phyloP scores from a whole-genome alignment of 2,329 filamentous ascomycete species.

The Epichloe uncinata region DNA sequence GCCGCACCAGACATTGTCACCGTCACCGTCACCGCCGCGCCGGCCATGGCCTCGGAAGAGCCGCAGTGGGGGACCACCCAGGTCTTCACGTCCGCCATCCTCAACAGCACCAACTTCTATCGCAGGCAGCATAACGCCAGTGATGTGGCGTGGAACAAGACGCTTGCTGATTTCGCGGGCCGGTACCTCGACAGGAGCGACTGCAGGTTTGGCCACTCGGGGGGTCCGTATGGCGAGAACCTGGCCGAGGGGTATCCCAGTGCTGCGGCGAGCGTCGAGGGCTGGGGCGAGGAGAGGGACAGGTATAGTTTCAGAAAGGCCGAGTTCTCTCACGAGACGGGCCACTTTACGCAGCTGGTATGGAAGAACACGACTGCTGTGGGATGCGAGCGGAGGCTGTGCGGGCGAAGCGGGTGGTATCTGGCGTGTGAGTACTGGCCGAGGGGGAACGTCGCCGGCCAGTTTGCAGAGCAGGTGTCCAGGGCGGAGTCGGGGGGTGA shows the following conservation, averaged over 20 bases:
- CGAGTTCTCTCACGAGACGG: conserved; percentile 1
- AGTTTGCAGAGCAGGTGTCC: conserved; percentile 28
- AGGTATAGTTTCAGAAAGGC: conserved; percentile 7
- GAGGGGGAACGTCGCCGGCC: conserved; percentile 46
- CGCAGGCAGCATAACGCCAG: conserved; percentile 48
- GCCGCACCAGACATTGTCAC: background rate
- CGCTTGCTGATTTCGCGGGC: conserved; percentile 41
- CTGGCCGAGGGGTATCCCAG: conserved; percentile 1
- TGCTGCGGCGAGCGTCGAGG: conserved; percentile 2
- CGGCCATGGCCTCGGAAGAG: conserved; percentile 1
- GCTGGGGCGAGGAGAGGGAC: conserved; percentile 8
- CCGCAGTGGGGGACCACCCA: conserved; percentile 1
- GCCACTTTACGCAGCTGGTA: conserved; percentile 20
- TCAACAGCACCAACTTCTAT: conserved; percentile 55
- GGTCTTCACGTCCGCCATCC: conserved; percentile 38
- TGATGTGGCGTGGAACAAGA: conserved; percentile 49
- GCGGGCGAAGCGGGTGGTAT: conserved; percentile 41
- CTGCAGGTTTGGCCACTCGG: conserved; percentile 43
- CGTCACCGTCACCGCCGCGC: conserved; percentile 2
- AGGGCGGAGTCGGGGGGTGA: background rate
- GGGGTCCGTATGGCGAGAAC: conserved; percentile 34
- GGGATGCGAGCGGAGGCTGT: conserved; percentile 12
- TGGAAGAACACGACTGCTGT: conserved; percentile 15
- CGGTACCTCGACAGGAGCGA: conserved; percentile 30
- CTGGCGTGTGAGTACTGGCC: conserved; percentile 61